Evolutionary conservation across 2,329 filamentous ascomycete species (phyloP).

Genomic region (Cucurbitaria berberidis): DNA sequence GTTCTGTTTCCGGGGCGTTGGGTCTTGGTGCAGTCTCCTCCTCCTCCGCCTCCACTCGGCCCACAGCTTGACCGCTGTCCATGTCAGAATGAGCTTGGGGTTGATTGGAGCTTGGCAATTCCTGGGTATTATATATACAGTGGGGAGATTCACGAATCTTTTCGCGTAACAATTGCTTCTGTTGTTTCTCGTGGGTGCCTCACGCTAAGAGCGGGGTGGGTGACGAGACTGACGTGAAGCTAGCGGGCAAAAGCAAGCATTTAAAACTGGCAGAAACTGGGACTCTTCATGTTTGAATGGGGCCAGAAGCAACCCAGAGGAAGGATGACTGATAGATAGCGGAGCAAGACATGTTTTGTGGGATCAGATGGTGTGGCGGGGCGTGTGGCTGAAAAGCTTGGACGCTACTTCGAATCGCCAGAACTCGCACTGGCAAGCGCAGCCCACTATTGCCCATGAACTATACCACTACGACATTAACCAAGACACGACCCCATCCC

Average conservation of each 20-base stretch:
- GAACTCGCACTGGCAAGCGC: slow-evolving; percentile 10
- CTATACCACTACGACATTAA: slow-evolving; percentile 25
- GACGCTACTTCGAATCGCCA: slow-evolving; percentile 1
- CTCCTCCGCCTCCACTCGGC: slow-evolving; percentile 2
- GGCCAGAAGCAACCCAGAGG: neutral
- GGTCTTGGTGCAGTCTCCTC: slow-evolving; percentile 16
- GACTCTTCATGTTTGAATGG: neutral
- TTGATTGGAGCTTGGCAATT: no score
- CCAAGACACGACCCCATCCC: slow-evolving; percentile 24
- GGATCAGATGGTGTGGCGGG: neutral
- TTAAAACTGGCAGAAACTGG: neutral
- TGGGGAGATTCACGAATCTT: no score
- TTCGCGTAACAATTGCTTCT: neutral
- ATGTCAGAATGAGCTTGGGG: neutral
- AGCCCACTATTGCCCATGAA: slow-evolving; percentile 24
- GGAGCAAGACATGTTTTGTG: neutral
- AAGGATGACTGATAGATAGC: neutral
- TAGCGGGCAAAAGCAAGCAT: neutral
- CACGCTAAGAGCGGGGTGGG: neutral
- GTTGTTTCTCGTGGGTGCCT: neutral
- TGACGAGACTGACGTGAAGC: neutral
- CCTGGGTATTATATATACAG: no score
- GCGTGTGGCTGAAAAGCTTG: neutral
- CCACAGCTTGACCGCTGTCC: neutral
- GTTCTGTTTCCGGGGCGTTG: slow-evolving; percentile 31